Evolutionary conservation across 2,329 filamentous ascomycete genomes (phyloP), one percentile per base, ranked within the genome.

Genomic region (Aspergillus sp.): DNA sequence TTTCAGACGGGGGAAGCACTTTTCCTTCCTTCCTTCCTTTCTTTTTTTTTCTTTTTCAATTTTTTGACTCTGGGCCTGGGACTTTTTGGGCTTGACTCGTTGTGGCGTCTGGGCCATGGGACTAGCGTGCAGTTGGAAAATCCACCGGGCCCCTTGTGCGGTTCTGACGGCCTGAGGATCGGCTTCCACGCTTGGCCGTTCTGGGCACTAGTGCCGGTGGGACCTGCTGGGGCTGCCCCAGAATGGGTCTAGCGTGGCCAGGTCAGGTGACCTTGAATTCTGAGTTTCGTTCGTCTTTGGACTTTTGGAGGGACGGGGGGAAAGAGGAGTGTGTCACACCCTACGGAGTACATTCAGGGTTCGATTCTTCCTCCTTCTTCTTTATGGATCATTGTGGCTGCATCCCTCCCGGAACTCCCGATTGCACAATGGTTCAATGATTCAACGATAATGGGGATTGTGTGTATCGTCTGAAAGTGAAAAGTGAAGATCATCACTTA

Each of bases 21-120:
- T 42, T 42, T 36, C 10, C 18, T 16, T 12, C 24, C 24, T 24
- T 24, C 24, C 24, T 29, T 29, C 9, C 7, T 29, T 29, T 29
- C 9, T 29, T 9, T 9, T 29, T 22, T 20, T 20, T 20, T 7
- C 6, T 9, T 26, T 26, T 9, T 29, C 26, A 29, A 29, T 32
- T 51, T 51, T 60, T 60, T 57, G 58, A 56, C 54, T 56, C 57
- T 60, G 49, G 46, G 55, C 50, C 60, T 59, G 56, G 60, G 60
- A 60, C 54, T 56, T 57, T 59, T 59, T 42, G 56, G 61, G 45
- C 55, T 61, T 64, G 58, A 56, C 63, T 65, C 64, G 56, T 64
- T 65, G 65, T 67, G 65, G 65, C 65, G 65, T 67, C 63, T 65
- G 62, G 64, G 59, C 63, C 61, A 64, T 57, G 60, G 36, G 60